Percentiles rank a stretch among this genome's conserved stretches.
Evolutionary conservation across 768 basidiomycete genomes (phyloP).

Genomic region (Russula brevipes): DNA sequence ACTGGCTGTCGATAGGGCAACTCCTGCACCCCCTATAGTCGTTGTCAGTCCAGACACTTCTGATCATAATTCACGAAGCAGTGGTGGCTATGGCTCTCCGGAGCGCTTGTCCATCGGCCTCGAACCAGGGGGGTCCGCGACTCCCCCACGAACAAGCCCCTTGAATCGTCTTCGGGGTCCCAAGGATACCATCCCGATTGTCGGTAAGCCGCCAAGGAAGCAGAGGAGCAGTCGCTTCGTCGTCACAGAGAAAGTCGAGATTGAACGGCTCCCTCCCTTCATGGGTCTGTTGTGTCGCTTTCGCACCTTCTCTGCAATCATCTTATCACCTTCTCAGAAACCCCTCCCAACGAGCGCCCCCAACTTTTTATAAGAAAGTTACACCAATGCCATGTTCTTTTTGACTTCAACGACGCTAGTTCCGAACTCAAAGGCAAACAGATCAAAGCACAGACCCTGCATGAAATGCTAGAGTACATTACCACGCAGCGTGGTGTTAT

Average conservation of each 20-base stretch:
- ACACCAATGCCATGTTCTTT: constrained; percentile 92
- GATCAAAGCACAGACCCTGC: constrained; percentile 95
- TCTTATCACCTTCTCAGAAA: constrained; percentile 54
- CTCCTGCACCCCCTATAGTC: constrained; percentile 74
- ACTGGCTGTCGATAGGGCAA: constrained; percentile 43
- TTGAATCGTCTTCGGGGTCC: constrained; percentile 76
- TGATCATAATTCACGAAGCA: constrained; percentile 38
- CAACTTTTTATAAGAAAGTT: constrained; percentile 92
- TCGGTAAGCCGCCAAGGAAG: constrained; percentile 94
- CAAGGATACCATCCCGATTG: constrained; percentile 95
- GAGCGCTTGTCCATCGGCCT: constrained; percentile 46
- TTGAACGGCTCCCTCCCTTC: constrained; percentile 90
- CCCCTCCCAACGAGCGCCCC: constrained; percentile 78
- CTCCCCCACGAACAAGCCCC: constrained; percentile 62
- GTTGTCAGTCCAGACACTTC: constrained; percentile 74
- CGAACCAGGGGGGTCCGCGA: constrained; percentile 42
- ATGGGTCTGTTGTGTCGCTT: constrained; percentile 49
- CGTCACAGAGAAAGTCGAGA: constrained; percentile 92
- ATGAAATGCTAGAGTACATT: constrained; percentile 99
- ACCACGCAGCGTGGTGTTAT: constrained; percentile 95
- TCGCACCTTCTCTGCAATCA: constrained; percentile 15
- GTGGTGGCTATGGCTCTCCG: constrained; percentile 43
- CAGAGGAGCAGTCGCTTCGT: constrained; percentile 97
- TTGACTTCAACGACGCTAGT: constrained; percentile 98
- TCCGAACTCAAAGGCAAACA: constrained; percentile 96